A percentile compares a stretch with the other conserved stretches of the same genome.
These are phyloP conservation scores for Aspergillus bridgeri DNA, from an alignment of 495 filamentous ascomycete genomes.

Conservation along the genomic window DNA sequence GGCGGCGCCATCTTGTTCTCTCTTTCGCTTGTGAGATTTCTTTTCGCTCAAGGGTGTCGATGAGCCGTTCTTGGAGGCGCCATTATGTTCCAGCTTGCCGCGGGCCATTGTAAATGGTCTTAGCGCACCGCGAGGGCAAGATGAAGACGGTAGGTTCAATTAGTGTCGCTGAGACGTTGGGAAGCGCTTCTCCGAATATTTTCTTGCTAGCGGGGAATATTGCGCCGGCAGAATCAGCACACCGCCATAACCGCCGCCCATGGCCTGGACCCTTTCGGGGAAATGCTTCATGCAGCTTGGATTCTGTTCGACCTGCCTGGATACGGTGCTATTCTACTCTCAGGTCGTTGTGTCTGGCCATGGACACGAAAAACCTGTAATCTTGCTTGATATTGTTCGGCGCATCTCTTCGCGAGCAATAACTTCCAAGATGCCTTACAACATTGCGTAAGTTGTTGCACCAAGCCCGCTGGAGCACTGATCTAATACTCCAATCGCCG, in stretches of 20 bases:
- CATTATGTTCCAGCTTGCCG: constrained; percentile 17
- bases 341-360: too few species aligned
- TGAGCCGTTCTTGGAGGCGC: constrained; percentile 17
- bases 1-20: constrained; percentile 29
- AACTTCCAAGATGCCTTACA: constrained; percentile 56
- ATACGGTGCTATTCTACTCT: not conserved
- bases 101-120: constrained; percentile 27
- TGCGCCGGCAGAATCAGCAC: constrained; percentile 18
- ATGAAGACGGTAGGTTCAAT: not conserved
- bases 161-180: constrained; percentile 1
- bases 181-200: constrained; percentile 20
- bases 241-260: constrained; percentile 20
- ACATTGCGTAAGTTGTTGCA: constrained; percentile 61
- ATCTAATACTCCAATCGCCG: constrained; percentile 16
- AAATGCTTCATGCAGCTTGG: constrained; percentile 2
- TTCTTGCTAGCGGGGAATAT: constrained; percentile 20
- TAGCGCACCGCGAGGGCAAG: constrained; percentile 7
- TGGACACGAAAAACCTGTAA: constrained; percentile 18
- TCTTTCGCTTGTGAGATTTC: constrained; percentile 39
- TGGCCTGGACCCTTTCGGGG: constrained; percentile 18
- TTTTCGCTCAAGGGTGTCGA: constrained; percentile 20
- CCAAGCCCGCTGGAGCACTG: not conserved
- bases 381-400: not conserved
- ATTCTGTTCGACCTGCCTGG: not conserved
- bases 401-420: not conserved